Conservation (phyloP, 257 asterid genomes). For the Prunella vulgaris region DNA sequence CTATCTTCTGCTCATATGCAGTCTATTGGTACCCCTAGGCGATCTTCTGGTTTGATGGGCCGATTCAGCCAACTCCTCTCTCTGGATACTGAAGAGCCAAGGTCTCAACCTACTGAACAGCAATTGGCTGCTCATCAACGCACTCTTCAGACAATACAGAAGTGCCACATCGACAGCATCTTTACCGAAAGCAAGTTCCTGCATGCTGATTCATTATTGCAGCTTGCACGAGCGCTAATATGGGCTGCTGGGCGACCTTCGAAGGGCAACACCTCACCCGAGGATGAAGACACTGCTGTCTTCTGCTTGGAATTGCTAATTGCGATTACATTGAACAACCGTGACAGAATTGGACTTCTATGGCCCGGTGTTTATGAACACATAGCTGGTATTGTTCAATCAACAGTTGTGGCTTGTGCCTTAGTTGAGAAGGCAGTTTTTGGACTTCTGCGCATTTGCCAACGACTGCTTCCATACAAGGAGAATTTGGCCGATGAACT, state of each 20-base stretch:
- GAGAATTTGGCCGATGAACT: constrained; percentile 86
- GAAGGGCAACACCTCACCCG: constrained; percentile 79
- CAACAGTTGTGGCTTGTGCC: constrained; percentile 92
- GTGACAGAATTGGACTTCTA: constrained; percentile 83
- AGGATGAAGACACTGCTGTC: constrained; percentile 95
- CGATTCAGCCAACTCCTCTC: constrained; percentile 94
- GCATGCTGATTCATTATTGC: constrained; percentile 74
- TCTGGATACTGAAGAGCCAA: constrained; percentile 89
- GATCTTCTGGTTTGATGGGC: constrained; percentile 96
- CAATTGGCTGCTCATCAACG: constrained; percentile 98
- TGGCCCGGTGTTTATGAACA: constrained; percentile 97
- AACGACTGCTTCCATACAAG: constrained; percentile 84
- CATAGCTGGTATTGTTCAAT: constrained; percentile 80
- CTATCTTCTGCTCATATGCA: constrained; percentile 74
- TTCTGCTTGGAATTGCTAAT: constrained; percentile 92
- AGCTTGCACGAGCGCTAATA: constrained; percentile 89
- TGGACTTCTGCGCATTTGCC: constrained; percentile 92
- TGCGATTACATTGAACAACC: constrained; percentile 80
- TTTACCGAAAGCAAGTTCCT: constrained; percentile 93
- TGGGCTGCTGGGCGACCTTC: constrained; percentile 96
- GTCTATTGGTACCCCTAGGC: constrained; percentile 81
- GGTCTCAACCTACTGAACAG: constrained; percentile 91
- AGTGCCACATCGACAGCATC: constrained; percentile 88
- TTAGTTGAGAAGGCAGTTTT: constrained; percentile 92
- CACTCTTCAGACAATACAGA: constrained; percentile 89